Base-by-base conservation (phyloP, 106 monocot genomes). In the Hemerocallis citrina region DNA sequence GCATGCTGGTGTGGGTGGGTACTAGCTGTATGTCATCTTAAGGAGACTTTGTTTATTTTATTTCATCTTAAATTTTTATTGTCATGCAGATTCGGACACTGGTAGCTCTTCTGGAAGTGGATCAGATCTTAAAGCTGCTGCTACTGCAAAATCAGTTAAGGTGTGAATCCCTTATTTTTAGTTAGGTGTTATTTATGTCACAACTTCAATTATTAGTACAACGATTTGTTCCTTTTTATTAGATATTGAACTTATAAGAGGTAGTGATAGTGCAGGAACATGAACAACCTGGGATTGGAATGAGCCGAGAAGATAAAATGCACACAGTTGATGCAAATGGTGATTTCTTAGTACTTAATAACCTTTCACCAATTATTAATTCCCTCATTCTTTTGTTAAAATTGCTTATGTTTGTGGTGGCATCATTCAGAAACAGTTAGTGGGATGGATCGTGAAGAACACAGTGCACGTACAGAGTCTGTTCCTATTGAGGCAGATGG, bases 101-200 rank as follows among this genome's bases (percentile, higher is more conserved):
- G 68, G 63, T 36, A 72, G 67, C 79, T 74, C 74, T 5, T 71
- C 66, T 47, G 75, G 63, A 68, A 81, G 81, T 40, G 83, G 75
- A 50, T 72, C 75, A 22, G 76, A 69, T 54, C 68, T 27, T 42
- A 59, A 52, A 68, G 60, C 52, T 51, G 50, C 49, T 44, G 68
- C 57, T 55, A 71, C 83, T 33, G 35, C 59, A 55, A 82, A 74
- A 39, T n/a, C 34, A 36, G 17, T 38, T 1, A 83, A 74, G 78
- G 83, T 83, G 52, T 21, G 17, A 11, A 40, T 33, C 27, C 33
- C 45, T 30, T 20, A 7, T 14, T 71, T 6, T 11, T 2, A 25
- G 6, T 25, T 30, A 57, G 36, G 36, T 57, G 5, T 36, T 36
- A 11, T 35, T 7, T 23, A 1, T 37, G n/a, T 17, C 20, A 34